These are phyloP conservation scores for Thielaviopsis punctulata DNA, from an alignment of 2,329 filamentous ascomycete genomes.

Conservation along the genomic window DNA sequence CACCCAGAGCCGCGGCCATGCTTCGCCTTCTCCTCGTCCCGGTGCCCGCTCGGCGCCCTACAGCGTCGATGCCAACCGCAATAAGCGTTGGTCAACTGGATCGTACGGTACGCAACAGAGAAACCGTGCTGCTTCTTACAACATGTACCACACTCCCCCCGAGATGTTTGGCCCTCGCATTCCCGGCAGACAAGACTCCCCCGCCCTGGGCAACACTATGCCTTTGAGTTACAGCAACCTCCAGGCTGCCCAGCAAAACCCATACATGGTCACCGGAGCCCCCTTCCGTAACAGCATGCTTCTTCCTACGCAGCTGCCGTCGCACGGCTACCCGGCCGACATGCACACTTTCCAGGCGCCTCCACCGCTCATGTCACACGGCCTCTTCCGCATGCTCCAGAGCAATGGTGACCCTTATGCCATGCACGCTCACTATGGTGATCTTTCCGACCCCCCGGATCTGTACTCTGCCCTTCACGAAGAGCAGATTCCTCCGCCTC, in stretches of 20 bases:
- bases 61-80: slow-evolving; percentile 46
- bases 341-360: slow-evolving; percentile 31
- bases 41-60: slow-evolving; percentile 54
- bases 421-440: slow-evolving; percentile 52
- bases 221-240: slow-evolving; percentile 38
- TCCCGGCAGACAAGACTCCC: slow-evolving; percentile 34
- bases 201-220: slow-evolving; percentile 27
- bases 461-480: slow-evolving; percentile 59
- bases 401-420: slow-evolving; percentile 56
- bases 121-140: slow-evolving; percentile 39
- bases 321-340: slow-evolving; percentile 24
- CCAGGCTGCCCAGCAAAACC: slow-evolving; percentile 36
- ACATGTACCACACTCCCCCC: slow-evolving; percentile 43
- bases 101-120: slow-evolving; percentile 44
- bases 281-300: slow-evolving; percentile 43
- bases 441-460: slow-evolving; percentile 59
- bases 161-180: slow-evolving; percentile 38
- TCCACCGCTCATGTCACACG: slow-evolving; percentile 49
- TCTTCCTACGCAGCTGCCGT: slow-evolving; percentile 29
- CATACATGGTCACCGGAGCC: slow-evolving; percentile 36
- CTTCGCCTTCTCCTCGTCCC: slow-evolving; percentile 54
- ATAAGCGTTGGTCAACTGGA: slow-evolving; percentile 64
- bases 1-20: slow-evolving; percentile 49
- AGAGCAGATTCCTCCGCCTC: slow-evolving; percentile 55
- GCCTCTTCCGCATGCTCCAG: slow-evolving; percentile 55